Conservation (phyloP, 192 early-diverging fungal species). For the Coemansia sp. region DNA sequence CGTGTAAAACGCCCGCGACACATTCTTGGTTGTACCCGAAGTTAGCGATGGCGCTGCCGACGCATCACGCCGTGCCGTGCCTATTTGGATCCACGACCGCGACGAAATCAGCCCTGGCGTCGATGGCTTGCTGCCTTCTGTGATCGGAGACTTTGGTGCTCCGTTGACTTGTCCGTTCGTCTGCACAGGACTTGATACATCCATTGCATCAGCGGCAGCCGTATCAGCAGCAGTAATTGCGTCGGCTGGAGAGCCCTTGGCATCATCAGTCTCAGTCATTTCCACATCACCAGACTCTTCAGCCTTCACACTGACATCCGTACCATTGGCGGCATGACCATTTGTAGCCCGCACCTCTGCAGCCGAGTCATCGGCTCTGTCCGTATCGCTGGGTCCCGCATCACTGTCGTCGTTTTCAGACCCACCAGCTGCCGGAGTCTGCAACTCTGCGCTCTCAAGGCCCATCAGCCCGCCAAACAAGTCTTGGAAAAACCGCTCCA, state of each 20-base stretch:
- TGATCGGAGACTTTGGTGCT: neutral
- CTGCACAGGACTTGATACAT: conserved; percentile 5
- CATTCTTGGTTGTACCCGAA: conserved; percentile 29
- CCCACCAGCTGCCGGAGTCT: neutral
- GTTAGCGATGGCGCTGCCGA: conserved; percentile 13
- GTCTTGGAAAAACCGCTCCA: conserved; percentile 72
- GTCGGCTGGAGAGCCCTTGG: neutral
- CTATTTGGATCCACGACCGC: conserved; percentile 54
- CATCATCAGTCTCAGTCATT: neutral
- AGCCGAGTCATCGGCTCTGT: neutral
- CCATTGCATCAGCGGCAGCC: conserved; percentile 3
- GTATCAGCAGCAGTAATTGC: neutral
- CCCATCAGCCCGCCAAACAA: conserved; percentile 62
- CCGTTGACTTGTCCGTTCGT: conserved; percentile 10
- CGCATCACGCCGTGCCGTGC: conserved; percentile 24
- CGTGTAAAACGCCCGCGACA: conserved; percentile 76
- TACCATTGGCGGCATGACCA: conserved; percentile 21
- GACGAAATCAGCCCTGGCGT: conserved; percentile 54
- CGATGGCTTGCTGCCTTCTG: conserved; percentile 51
- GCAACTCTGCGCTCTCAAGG: conserved; percentile 23
- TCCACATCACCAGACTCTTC: neutral
- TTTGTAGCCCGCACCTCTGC: conserved; percentile 10
- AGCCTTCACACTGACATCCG: neutral
- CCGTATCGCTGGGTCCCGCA: neutral
- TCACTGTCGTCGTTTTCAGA: conserved; percentile 7